Evolutionary conservation across 225 moss, liverwort and hornwort species (phyloP).

Genomic region (Bryoerythrophyllum caledonicum): DNA sequence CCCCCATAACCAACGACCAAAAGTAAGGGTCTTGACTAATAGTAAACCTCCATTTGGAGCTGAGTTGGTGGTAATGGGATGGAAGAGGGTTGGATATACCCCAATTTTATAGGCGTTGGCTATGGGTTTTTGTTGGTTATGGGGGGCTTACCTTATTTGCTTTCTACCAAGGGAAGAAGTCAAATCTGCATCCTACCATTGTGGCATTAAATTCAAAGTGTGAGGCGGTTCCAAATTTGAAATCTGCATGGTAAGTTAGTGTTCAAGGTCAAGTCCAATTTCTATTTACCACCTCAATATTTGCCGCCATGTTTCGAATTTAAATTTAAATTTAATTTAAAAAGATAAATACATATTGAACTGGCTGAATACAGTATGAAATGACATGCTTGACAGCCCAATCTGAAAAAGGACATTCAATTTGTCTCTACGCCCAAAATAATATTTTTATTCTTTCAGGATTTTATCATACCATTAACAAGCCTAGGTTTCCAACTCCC

Average conservation of each 20-base stretch:
- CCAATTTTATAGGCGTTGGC: too few relatives aligned
- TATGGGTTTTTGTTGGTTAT: too few relatives aligned
- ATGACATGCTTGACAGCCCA: background rate
- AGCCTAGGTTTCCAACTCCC: too few relatives aligned
- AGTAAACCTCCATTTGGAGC: too few relatives aligned
- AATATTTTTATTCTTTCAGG: background rate
- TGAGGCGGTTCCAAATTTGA: background rate
- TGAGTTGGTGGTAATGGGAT: too few relatives aligned
- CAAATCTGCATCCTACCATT: too few relatives aligned
- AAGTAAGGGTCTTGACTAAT: too few relatives aligned
- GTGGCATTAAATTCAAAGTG: background rate
- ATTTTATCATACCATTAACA: background rate
- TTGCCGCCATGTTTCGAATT: background rate
- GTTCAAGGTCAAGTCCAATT: background rate
- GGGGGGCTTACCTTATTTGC: too few relatives aligned
- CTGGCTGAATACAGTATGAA: background rate
- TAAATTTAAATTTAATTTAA: background rate
- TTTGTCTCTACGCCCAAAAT: too few relatives aligned
- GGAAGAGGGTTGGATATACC: too few relatives aligned
- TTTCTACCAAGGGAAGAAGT: too few relatives aligned
- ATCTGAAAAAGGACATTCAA: background rate
- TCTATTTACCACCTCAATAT: background rate
- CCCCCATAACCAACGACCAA: too few relatives aligned
- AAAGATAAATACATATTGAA: background rate
- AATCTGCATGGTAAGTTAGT: background rate